Percentiles rank a stretch among this genome's conserved stretches.
Evolutionary conservation across 257 asterid genomes (phyloP).

Genomic region (Capsicum pubescens): DNA sequence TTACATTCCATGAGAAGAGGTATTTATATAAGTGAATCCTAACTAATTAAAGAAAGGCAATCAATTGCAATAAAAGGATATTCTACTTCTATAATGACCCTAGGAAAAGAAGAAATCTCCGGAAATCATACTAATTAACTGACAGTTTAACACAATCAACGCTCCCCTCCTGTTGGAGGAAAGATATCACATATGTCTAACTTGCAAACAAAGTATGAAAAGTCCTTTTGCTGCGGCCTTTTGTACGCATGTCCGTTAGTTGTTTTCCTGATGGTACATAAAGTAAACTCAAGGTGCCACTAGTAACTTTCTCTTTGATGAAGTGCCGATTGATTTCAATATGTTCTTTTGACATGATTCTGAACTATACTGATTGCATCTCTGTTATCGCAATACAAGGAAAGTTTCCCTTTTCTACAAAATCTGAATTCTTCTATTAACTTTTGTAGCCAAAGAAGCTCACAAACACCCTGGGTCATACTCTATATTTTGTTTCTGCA

Average conservation of each 20-base stretch:
- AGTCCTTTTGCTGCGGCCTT: neutral
- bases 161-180: constrained; percentile 7
- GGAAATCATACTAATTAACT: neutral
- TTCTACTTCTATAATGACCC: neutral
- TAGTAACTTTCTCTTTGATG: neutral
- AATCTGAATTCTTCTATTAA: neutral
- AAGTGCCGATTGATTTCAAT: neutral
- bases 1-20: neutral
- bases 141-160: neutral
- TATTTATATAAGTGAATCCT: neutral
- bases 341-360: neutral
- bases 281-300: constrained; percentile 8
- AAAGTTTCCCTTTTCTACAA: neutral
- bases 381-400: neutral
- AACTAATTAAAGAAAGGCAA: neutral
- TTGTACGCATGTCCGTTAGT: neutral
- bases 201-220: constrained; percentile 5
- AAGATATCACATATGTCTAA: neutral
- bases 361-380: constrained; percentile 4
- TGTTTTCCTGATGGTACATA: neutral
- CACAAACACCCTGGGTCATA: neutral
- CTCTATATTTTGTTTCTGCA: neutral
- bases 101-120: neutral
- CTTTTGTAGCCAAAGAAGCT: constrained; percentile 13
- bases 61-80: neutral